A percentile compares a stretch with the other conserved stretches of the same genome.
phyloP scores from a whole-genome alignment of 176 grass and related monocot species.

The Alopecurus myosuroides region DNA sequence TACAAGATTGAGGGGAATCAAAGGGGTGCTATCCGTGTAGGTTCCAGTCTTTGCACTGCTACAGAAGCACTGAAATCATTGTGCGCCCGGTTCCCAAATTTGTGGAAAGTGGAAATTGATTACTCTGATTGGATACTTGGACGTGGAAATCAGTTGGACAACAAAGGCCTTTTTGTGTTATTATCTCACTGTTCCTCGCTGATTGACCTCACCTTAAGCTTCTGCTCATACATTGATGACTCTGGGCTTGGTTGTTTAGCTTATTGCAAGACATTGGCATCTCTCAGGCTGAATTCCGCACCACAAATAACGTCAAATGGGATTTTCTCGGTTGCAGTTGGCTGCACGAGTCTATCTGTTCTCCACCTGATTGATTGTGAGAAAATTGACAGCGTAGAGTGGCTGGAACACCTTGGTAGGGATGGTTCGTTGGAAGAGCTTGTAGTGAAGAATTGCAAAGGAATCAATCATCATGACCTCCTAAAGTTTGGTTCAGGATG shows the following conservation, averaged over 20 bases:
- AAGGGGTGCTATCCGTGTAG: not conserved
- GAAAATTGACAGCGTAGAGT: not conserved
- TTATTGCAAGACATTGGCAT: not conserved
- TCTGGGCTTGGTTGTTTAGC: not conserved
- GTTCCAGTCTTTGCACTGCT: not conserved
- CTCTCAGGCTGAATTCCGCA: not conserved
- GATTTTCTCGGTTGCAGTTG: not conserved
- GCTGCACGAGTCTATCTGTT: not conserved
- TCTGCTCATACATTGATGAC: not conserved
- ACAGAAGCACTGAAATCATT: not conserved
- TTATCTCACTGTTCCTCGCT: slow-evolving; percentile 8
- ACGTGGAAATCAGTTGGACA: slow-evolving; percentile 44
- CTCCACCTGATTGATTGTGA: not conserved
- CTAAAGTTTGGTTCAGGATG: not conserved
- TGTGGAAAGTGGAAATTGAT: slow-evolving; percentile 37
- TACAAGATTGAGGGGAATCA: slow-evolving; percentile 28
- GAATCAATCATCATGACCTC: not conserved
- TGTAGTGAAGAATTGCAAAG: not conserved
- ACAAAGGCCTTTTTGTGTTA: slow-evolving; percentile 37
- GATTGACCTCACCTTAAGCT: slow-evolving; percentile 31
- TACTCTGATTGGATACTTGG: slow-evolving; percentile 48
- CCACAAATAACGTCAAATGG: not conserved
- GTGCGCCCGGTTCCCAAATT: slow-evolving; percentile 7
- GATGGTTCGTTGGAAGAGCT: not conserved
- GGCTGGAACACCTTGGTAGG: not conserved